Evolutionary conservation across 257 asterid species (phyloP), one percentile per base, ranked within the genome.

Genomic region (Capsicum baccatum): DNA sequence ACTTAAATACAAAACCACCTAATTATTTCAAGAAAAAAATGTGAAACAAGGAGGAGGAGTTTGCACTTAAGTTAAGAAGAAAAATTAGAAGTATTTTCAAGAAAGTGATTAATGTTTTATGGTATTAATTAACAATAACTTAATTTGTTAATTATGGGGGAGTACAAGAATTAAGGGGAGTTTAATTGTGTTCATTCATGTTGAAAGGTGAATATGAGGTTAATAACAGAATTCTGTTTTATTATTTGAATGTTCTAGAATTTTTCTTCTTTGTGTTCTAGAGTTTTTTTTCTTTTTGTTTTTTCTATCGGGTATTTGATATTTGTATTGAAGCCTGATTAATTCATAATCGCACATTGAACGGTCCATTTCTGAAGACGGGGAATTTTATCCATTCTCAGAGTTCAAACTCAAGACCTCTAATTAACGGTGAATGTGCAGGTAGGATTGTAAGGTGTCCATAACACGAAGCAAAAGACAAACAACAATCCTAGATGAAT

Each of bases 151-250:
- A 16, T 39, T 15, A 37, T 37, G 26, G 54, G 52, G 14, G 7
- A 6, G 6, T 7, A 52, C 62, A 50, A 74, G 76, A 74, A 74
- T 52, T 70, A 42, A 74, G 62, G 59, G 15, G 1, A 76, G 26
- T 9, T 47, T 52, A 76, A 52, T 76, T 52, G 3, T 76, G 63
- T 26, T 76, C 81, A 52, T 76, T 76, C 21, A 26, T 6, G 81
- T 54, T 76, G 81, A 56, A 52, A 54, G 81, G 47, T 76, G 39
- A 76, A 52, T 76, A 16, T 54, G 63, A 76, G 81, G 81, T 52
- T 54, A 33, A 26, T 39, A 76, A 54, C 81, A 26, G 63, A 76
- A 76, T 76, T 52, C 63, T 76, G 64, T 76, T 76, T 76, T 21
- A 76, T 54, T 26, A 76, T 76, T 76, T 76, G 47, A 76, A 26